Evolutionary conservation across 2,329 filamentous ascomycete genomes (phyloP), one percentile per base, ranked within the genome.

Genomic region (Penicillium sp.): DNA sequence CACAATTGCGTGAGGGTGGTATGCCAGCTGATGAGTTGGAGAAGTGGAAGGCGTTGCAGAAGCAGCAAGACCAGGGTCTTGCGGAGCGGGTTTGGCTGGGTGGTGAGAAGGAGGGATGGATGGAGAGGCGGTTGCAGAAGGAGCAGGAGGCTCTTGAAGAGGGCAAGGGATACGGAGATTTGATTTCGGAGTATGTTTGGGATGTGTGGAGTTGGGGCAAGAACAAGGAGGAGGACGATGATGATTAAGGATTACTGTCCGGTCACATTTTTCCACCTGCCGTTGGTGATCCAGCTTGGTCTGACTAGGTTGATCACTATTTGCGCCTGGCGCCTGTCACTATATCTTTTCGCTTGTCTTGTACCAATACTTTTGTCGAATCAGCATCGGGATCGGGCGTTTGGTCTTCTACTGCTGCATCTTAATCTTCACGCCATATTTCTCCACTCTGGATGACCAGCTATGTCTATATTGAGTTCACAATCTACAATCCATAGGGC

Each of bases 111-210:
- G 72, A 74, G 52, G 76, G 73, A 62, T 79, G 77, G 78, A 77
- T 74, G 65, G 74, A 78, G 62, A 70, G 66, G 55, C 64, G 77
- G 52, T 54, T 78, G 48, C 58, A 65, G 42, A 76, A 79, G 63
- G 77, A 79, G 62, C 70, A 74, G 68, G 69, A 77, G 66, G 76
- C 76, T 33, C 59, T 79, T 56, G 67, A 69, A 50, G 70, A 76
- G 55, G 74, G 77, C 42, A 78, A 76, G 59, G 75, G 76, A 2
- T 79, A 79, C 68, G 71, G 74, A 0, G 74, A 76, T 70, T 68
- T 79, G 70, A 79, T 79, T 50, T 70, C 71, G 60, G 75, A 79
- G 57, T 74, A 79, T 71, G 72, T 79, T 45, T 77, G 73, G 74
- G 77, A 79, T 57, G 77, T 78, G 29, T 78, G 76, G 76, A 77